These are phyloP conservation scores for Suillus placidus DNA, from an alignment of 768 basidiomycete species.

Conservation along the genomic window DNA sequence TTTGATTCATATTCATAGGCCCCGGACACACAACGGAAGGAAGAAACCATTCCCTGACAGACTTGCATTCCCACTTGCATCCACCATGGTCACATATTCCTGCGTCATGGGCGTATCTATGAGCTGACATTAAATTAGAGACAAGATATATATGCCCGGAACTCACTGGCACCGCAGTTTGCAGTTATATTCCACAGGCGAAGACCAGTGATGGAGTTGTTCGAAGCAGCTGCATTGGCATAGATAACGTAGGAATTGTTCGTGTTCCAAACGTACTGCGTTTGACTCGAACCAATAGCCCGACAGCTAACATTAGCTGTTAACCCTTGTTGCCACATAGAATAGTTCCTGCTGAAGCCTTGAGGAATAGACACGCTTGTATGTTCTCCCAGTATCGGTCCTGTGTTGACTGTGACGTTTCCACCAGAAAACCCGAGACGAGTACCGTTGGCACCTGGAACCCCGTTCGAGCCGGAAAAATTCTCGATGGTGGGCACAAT, in stretches of 20 bases:
- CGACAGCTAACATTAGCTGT: conserved; percentile 8
- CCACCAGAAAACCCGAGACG: conserved; percentile 12
- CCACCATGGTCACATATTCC: conserved; percentile 9
- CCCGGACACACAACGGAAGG: conserved; percentile 16
- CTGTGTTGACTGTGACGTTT: conserved; percentile 1
- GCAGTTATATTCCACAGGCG: conserved; percentile 8
- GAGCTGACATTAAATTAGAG: not conserved
- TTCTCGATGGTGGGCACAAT: conserved; percentile 6
- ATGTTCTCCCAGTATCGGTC: not conserved
- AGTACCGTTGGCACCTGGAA: not conserved
- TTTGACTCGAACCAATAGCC: not conserved
- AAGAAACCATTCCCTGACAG: conserved; percentile 6
- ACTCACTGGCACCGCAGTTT: conserved; percentile 7
- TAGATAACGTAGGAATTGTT: not conserved
- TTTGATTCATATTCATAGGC: not conserved
- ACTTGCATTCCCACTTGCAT: not conserved
- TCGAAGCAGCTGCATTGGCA: not conserved
- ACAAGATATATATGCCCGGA: not conserved
- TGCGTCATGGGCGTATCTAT: not conserved
- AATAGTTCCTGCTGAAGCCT: conserved; percentile 9
- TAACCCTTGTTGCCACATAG: conserved; percentile 9
- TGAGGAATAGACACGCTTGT: not conserved
- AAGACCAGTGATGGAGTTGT: not conserved
- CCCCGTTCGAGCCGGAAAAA: conserved; percentile 5
- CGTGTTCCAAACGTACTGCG: not conserved